Percentiles rank a stretch among this genome's conserved stretches.
Conservation (phyloP, 352 stramenopile species). For the Phytophthora niederhauseri region DNA sequence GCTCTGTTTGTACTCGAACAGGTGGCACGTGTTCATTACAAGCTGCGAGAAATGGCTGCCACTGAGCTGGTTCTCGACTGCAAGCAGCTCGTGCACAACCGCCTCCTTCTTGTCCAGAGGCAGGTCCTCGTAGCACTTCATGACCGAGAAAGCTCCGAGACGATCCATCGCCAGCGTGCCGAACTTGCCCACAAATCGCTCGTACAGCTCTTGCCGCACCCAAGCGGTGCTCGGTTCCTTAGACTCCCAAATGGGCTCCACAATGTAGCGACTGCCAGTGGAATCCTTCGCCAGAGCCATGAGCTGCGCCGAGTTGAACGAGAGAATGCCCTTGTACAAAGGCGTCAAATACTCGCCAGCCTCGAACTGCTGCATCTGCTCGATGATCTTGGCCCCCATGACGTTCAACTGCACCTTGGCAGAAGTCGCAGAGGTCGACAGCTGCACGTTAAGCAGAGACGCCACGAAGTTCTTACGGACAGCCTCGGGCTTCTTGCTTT, state of each 20-base stretch:
- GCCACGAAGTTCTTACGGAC: constrained; percentile 69
- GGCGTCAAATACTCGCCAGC: constrained; percentile 50
- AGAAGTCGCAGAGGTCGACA: constrained; percentile 56
- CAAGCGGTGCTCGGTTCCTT: constrained; percentile 58
- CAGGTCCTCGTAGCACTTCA: constrained; percentile 83
- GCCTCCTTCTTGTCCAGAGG: constrained; percentile 62
- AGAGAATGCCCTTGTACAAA: constrained; percentile 69
- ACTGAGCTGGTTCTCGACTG: constrained; percentile 71
- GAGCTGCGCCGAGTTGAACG: constrained; percentile 70
- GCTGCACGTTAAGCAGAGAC: constrained; percentile 66
- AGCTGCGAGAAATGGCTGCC: constrained; percentile 85
- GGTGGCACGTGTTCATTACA: constrained; percentile 79
- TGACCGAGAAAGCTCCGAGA: constrained; percentile 79
- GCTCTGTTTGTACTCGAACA: constrained; percentile 84
- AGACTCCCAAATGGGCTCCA: constrained; percentile 84
- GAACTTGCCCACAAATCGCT: constrained; percentile 76
- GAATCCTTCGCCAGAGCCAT: constrained; percentile 80
- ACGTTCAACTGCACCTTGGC: constrained; percentile 79
- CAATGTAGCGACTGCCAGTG: constrained; percentile 74
- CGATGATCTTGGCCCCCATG: constrained; percentile 77
- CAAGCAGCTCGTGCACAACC: constrained; percentile 73
- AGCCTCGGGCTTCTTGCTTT: constrained; percentile 79
- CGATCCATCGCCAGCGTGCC: constrained; percentile 73
- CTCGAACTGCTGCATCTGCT: constrained; percentile 72
- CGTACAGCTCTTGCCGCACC: constrained; percentile 68